phyloP scores from a whole-genome alignment of 1,139 yeast genomes.

The Zygoascus meyerae region DNA sequence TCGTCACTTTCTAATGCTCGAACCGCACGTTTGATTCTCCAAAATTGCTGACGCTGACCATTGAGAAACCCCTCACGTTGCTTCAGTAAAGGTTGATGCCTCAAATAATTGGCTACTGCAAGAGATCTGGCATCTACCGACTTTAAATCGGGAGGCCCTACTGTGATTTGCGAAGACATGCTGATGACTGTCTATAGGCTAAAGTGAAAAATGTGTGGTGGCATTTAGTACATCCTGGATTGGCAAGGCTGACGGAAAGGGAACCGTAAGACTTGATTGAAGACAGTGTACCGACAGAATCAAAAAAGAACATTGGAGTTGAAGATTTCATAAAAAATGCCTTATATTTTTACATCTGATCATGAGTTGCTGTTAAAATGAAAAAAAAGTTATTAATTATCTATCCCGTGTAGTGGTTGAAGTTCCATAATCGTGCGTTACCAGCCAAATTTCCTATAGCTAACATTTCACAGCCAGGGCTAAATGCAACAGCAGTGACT shows the following conservation, averaged over 20 bases:
- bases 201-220: slow-evolving; percentile 5
- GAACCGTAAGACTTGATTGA: too few relatives aligned
- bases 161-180: slow-evolving; percentile 21
- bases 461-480: slow-evolving; percentile 76
- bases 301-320: too few relatives aligned
- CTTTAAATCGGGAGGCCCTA: slow-evolving; percentile 34
- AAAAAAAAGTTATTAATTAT: neutral
- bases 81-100: slow-evolving; percentile 61
- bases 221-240: neutral
- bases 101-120: slow-evolving; percentile 65
- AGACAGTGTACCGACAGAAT: too few relatives aligned
- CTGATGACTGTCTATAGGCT: neutral
- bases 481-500: slow-evolving; percentile 76
- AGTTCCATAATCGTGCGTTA: slow-evolving; percentile 80
- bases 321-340: slow-evolving; percentile 2
- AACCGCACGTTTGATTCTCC: slow-evolving; percentile 71
- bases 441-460: slow-evolving; percentile 92
- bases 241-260: too few relatives aligned
- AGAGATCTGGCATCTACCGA: slow-evolving; percentile 41
- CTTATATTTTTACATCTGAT: neutral
- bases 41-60: slow-evolving; percentile 69
- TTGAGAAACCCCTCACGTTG: slow-evolving; percentile 74
- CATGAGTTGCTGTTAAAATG: neutral
- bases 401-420: slow-evolving; percentile 61
- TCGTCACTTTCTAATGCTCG: slow-evolving; percentile 74